These are phyloP conservation scores for Nitzschia sp. DNA, from an alignment of 108 stramenopile genomes.

Conservation along the genomic window DNA sequence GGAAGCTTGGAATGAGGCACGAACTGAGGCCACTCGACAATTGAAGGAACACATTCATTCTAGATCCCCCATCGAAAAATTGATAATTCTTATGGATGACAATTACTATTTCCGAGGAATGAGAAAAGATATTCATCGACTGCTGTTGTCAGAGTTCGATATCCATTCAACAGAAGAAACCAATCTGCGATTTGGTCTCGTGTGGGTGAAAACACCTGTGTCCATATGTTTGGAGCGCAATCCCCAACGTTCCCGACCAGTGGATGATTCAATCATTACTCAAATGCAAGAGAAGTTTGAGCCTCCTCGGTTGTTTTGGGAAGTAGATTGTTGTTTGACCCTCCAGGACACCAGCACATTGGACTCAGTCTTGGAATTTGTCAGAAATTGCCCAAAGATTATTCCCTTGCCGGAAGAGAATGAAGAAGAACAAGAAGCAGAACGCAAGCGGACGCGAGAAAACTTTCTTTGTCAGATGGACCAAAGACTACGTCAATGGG, in stretches of 20 bases:
- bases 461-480: slow-evolving; percentile 50
- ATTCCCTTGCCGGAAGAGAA: slow-evolving; percentile 24
- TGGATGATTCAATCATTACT: slow-evolving; percentile 52
- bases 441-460: slow-evolving; percentile 43
- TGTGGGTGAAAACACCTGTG: slow-evolving; percentile 53
- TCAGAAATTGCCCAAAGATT: not conserved
- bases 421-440: slow-evolving; percentile 37
- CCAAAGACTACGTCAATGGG: slow-evolving; percentile 48
- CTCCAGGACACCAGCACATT: too few relatives aligned
- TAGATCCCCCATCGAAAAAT: not conserved
- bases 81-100: slow-evolving; percentile 74
- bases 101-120: slow-evolving; percentile 79
- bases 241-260: slow-evolving; percentile 37
- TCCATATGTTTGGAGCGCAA: slow-evolving; percentile 61
- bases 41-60: slow-evolving; percentile 43
- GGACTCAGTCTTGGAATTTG: too few relatives aligned
- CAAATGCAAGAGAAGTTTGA: slow-evolving; percentile 58
- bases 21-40: slow-evolving; percentile 42
- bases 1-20: slow-evolving; percentile 67
- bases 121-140: slow-evolving; percentile 68
- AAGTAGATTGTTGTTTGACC: slow-evolving; percentile 9
- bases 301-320: slow-evolving; percentile 54
- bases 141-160: slow-evolving; percentile 19
- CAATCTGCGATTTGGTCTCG: slow-evolving; percentile 48
- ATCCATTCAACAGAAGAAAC: not conserved